Conservation (phyloP, 2,329 filamentous ascomycete species). For the Botryosphaeria dothidea region DNA sequence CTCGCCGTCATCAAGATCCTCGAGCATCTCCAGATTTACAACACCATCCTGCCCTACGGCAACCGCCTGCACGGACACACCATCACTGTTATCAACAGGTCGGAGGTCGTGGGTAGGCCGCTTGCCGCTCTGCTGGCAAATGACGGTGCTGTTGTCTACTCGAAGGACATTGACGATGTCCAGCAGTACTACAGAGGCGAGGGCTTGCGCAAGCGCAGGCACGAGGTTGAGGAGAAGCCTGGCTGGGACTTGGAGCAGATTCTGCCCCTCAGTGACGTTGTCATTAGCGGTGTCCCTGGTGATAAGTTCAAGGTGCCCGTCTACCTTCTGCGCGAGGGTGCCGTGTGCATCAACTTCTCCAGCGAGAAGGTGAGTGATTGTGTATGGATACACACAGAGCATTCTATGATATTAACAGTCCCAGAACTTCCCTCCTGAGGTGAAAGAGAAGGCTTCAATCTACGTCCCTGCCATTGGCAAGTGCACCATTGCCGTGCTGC, state of each 20-base stretch:
- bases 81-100: slow-evolving; percentile 94
- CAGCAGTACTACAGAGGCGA: slow-evolving; percentile 89
- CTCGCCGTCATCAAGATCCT: slow-evolving; percentile 96
- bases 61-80: slow-evolving; percentile 92
- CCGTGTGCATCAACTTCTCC: slow-evolving; percentile 98
- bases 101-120: slow-evolving; percentile 91
- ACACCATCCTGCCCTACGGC: slow-evolving; percentile 87
- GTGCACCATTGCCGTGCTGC: slow-evolving; percentile 89
- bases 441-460: slow-evolving; percentile 95
- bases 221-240: slow-evolving; percentile 83
- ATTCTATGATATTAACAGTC: background rate
- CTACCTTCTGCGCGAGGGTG: slow-evolving; percentile 79
- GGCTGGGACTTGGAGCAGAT: slow-evolving; percentile 79
- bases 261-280: slow-evolving; percentile 84
- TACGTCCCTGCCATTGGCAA: slow-evolving; percentile 97
- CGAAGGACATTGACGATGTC: slow-evolving; percentile 86
- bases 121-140: slow-evolving; percentile 92
- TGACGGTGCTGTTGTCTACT: slow-evolving; percentile 93
- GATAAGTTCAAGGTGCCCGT: slow-evolving; percentile 89
- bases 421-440: slow-evolving; percentile 80
- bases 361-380: slow-evolving; percentile 68
- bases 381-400: background rate
- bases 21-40: slow-evolving; percentile 95
- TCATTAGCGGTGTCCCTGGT: slow-evolving; percentile 88
- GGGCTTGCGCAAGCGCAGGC: slow-evolving; percentile 80